Conservation (phyloP, 192 early-diverging fungal species). For the Thamnidium elegans region DNA sequence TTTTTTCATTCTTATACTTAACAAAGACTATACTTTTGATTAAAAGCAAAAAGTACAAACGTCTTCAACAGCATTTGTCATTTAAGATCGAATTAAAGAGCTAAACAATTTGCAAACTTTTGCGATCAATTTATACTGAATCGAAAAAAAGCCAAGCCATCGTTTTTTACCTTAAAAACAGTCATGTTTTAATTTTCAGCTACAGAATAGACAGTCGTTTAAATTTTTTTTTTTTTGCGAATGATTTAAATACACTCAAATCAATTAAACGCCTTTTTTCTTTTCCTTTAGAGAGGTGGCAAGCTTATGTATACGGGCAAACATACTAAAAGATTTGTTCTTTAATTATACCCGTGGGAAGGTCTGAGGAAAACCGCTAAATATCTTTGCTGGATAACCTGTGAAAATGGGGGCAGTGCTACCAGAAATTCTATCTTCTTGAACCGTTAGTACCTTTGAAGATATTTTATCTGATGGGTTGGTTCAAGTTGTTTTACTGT, state of each 20-base stretch:
- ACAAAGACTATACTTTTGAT: not conserved
- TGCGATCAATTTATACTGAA: not conserved
- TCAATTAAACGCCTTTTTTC: not conserved
- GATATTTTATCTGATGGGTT: slow-evolving; percentile 13
- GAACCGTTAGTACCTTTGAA: slow-evolving; percentile 20
- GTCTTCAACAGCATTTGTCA: slow-evolving; percentile 1
- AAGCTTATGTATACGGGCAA: slow-evolving; percentile 35
- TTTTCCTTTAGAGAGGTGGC: slow-evolving; percentile 23
- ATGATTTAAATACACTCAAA: not conserved
- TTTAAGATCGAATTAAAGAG: slow-evolving; percentile 5
- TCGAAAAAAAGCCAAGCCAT: not conserved
- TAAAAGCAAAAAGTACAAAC: not conserved
- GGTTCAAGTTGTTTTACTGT: slow-evolving; percentile 13
- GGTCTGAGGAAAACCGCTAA: slow-evolving; percentile 36
- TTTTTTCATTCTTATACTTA: not conserved
- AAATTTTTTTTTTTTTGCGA: not conserved
- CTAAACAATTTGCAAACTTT: slow-evolving; percentile 1
- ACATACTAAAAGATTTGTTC: slow-evolving; percentile 34
- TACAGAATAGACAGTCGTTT: no score
- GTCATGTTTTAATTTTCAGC: no score
- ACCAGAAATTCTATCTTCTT: slow-evolving; percentile 16
- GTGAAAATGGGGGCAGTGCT: slow-evolving; percentile 22
- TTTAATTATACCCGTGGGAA: slow-evolving; percentile 31
- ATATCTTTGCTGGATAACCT: slow-evolving; percentile 26
- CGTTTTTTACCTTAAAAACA: not conserved